Evolutionary conservation across 345 rosid species (phyloP).

Genomic region (Moricandia arvensis): DNA sequence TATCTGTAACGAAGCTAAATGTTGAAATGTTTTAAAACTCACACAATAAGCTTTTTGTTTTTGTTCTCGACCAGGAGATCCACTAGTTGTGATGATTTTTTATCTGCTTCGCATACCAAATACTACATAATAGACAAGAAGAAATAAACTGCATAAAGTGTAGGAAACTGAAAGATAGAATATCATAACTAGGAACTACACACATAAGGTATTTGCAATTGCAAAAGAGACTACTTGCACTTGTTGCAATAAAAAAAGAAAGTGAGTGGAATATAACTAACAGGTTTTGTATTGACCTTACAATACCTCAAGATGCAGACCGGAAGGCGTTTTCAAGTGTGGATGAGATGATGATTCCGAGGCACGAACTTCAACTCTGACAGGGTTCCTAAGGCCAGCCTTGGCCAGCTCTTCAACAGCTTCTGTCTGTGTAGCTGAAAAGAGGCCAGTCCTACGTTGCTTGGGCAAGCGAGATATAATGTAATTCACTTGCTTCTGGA

Average conservation of each 20-base stretch:
- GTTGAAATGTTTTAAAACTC: background rate
- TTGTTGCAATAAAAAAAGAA: no score
- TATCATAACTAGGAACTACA: no score
- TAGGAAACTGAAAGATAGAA: background rate
- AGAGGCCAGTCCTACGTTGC: no score
- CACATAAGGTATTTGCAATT: no score
- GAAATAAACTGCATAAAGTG: background rate
- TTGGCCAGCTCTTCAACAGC: no score
- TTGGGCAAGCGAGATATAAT: no score
- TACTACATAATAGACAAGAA: background rate
- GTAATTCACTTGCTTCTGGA: no score
- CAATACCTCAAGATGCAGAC: background rate
- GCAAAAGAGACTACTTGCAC: no score
- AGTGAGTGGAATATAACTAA: background rate
- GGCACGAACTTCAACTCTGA: constrained; percentile 49
- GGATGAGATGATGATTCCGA: background rate
- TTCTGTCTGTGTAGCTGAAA: no score
- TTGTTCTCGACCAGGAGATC: background rate
- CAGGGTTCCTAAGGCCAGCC: no score
- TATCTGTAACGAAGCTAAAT: background rate
- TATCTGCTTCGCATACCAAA: background rate
- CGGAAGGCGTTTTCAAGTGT: background rate
- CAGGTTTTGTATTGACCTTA: background rate
- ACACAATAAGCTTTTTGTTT: background rate
- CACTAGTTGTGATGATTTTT: background rate